Conservation (phyloP, 805 yeast species). For the Yarrowia porcina region DNA sequence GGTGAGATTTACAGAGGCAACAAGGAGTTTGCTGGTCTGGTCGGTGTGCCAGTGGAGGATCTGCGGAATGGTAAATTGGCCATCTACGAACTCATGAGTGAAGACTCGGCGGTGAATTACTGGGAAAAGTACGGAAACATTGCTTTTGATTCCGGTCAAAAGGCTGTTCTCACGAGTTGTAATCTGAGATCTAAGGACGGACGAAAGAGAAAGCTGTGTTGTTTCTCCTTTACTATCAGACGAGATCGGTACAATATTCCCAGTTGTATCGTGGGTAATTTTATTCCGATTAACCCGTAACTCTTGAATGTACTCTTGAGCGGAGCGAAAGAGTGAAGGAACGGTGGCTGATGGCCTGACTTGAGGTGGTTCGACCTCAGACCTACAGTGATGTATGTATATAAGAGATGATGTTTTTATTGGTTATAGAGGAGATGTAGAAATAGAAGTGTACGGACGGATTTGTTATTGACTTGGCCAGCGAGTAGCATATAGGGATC, state of each 20-base stretch:
- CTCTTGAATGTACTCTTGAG: too few relatives aligned
- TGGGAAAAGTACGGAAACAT: constrained; percentile 98
- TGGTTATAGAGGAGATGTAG: background rate
- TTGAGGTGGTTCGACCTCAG: too few relatives aligned
- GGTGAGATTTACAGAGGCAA: constrained; percentile 95
- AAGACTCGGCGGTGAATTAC: constrained; percentile 91
- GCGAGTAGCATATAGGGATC: too few relatives aligned
- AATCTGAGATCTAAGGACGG: constrained; percentile 81
- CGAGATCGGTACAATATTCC: constrained; percentile 93
- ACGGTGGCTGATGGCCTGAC: too few relatives aligned
- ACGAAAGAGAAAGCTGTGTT: constrained; percentile 73
- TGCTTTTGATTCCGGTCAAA: constrained; percentile 93
- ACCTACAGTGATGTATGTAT: background rate
- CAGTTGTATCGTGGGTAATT: constrained; percentile 92
- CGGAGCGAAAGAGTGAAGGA: too few relatives aligned
- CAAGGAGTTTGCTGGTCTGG: constrained; percentile 91
- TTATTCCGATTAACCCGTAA: constrained; percentile 65
- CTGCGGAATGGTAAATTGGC: constrained; percentile 88
- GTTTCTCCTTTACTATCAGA: constrained; percentile 90
- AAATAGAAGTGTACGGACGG: too few relatives aligned
- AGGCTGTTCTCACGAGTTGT: constrained; percentile 91
- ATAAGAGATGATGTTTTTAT: background rate
- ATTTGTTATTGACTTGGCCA: too few relatives aligned
- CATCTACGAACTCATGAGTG: constrained; percentile 90
- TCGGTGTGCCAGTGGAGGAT: constrained; percentile 86